Evolutionary conservation across 2,329 filamentous ascomycete species (phyloP).

Genomic region (Graphium sp.): DNA sequence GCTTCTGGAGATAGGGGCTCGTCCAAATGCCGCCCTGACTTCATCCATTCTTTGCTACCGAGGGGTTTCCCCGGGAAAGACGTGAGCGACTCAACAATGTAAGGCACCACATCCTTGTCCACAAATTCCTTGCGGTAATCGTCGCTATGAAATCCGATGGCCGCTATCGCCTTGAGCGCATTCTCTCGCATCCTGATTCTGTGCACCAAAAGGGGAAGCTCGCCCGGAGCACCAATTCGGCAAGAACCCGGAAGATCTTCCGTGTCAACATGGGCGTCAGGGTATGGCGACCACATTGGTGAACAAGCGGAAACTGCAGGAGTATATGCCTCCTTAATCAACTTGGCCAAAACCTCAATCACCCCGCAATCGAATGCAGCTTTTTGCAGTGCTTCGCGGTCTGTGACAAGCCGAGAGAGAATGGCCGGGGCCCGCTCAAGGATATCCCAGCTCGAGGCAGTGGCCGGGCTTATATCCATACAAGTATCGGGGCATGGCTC

Average conservation of each 20-base stretch:
- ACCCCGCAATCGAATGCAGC: constrained; percentile 54
- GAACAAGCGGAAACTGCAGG: constrained; percentile 17
- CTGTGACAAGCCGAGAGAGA: constrained; percentile 61
- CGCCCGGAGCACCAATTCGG: constrained; percentile 42
- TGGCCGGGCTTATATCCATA: constrained; percentile 14
- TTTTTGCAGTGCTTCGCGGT: constrained; percentile 65
- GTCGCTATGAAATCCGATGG: constrained; percentile 67
- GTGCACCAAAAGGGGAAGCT: constrained; percentile 44
- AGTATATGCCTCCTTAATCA: constrained; percentile 34
- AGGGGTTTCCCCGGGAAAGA: constrained; percentile 35
- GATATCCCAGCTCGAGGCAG: constrained; percentile 29
- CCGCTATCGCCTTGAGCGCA: constrained; percentile 63
- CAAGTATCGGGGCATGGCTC: not conserved
- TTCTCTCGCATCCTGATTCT: constrained; percentile 62
- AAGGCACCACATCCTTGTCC: constrained; percentile 63
- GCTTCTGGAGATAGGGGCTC: constrained; percentile 13
- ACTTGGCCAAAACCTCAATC: constrained; percentile 25
- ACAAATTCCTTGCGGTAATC: constrained; percentile 70
- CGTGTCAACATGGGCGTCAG: constrained; percentile 15
- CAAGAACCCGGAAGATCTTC: constrained; percentile 18
- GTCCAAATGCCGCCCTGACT: constrained; percentile 12
- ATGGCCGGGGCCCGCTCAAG: constrained; percentile 59
- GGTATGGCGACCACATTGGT: constrained; percentile 21
- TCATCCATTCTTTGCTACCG: constrained; percentile 20
- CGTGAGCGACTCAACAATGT: constrained; percentile 65